Evolutionary conservation across 192 early-diverging fungal genomes (phyloP).

Genomic region (Rhizoclosmatium globosum): DNA sequence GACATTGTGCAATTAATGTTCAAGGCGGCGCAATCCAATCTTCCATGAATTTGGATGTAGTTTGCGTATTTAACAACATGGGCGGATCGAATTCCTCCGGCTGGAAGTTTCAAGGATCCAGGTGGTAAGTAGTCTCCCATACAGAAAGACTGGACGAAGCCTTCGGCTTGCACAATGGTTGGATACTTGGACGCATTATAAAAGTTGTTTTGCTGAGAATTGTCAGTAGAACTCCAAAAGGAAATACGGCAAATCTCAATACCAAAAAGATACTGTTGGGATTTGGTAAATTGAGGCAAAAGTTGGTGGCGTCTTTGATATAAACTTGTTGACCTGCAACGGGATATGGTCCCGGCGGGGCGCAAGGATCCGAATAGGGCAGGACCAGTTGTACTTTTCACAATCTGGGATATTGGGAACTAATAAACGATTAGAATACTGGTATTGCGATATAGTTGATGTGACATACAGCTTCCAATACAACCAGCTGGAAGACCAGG

Average conservation of each 20-base stretch:
- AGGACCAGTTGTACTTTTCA: constrained; percentile 34
- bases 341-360: constrained; percentile 15
- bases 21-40: constrained; percentile 36
- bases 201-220: constrained; percentile 15
- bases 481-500: constrained; percentile 30
- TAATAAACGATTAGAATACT: not conserved
- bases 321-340: constrained; percentile 39
- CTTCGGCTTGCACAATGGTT: constrained; percentile 44
- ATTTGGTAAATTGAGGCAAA: constrained; percentile 45
- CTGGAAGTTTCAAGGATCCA: constrained; percentile 27
- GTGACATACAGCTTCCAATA: constrained; percentile 18
- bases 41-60: constrained; percentile 40
- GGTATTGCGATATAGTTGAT: not conserved
- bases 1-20: constrained; percentile 38
- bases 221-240: not conserved
- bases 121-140: constrained; percentile 40
- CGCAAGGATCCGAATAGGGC: constrained; percentile 25
- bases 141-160: constrained; percentile 37
- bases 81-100: constrained; percentile 35
- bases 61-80: constrained; percentile 7
- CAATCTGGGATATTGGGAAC: constrained; percentile 31
- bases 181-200: constrained; percentile 26
- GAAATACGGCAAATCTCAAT: not conserved
- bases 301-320: constrained; percentile 45
- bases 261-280: constrained; percentile 18